These are phyloP conservation scores for Suhomyces anneliseae DNA, from an alignment of 1,139 yeast species.

Conservation along the genomic window DNA sequence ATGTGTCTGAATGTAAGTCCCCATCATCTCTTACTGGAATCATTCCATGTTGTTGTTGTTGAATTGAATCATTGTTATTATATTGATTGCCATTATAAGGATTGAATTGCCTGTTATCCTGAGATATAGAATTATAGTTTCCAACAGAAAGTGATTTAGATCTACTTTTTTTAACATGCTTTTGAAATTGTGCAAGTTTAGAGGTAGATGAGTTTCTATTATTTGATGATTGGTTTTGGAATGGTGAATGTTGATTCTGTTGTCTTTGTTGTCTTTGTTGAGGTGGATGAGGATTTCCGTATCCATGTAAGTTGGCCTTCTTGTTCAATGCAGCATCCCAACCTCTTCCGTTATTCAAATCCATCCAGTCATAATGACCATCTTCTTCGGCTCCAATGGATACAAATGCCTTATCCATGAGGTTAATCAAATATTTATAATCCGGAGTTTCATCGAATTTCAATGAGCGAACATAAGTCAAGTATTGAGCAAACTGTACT, in stretches of 20 bases:
- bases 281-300: constrained; percentile 71
- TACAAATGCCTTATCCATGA: constrained; percentile 45
- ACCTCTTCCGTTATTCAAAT: constrained; percentile 74
- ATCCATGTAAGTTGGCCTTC: constrained; percentile 79
- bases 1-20: constrained; percentile 40
- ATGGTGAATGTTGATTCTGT: constrained; percentile 14
- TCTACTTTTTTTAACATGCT: constrained; percentile 8
- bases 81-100: constrained; percentile 6
- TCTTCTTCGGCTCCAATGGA: constrained; percentile 36
- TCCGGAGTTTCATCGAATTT: constrained; percentile 80
- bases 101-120: constrained; percentile 19
- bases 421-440: constrained; percentile 49
- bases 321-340: constrained; percentile 80
- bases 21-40: constrained; percentile 38
- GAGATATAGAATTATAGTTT: constrained; percentile 31
- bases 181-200: constrained; percentile 10
- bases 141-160: constrained; percentile 22
- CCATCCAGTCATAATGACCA: constrained; percentile 85
- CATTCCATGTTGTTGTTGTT: constrained; percentile 25
- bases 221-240: constrained; percentile 6
- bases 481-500: constrained; percentile 73
- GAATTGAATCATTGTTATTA: neutral
- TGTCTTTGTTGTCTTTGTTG: constrained; percentile 34
- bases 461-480: constrained; percentile 67
- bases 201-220: constrained; percentile 12